Base-by-base conservation (phyloP, 331 rosid species). In the Saraca asoca region DNA sequence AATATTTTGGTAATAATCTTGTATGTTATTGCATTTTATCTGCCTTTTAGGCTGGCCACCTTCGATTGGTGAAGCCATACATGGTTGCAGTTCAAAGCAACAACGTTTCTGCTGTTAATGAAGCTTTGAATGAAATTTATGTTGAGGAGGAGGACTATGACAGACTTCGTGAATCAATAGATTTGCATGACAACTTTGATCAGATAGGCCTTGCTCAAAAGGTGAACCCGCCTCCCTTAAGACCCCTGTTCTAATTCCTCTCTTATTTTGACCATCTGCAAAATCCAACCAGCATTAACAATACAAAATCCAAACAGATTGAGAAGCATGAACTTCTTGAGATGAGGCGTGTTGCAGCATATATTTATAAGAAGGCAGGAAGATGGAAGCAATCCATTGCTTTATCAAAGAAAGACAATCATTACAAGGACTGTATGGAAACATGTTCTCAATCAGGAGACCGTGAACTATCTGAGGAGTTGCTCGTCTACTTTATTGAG, bases 81-180 rank as follows among this genome's bases (percentile, higher is more conserved):
- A 92, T 92, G 98, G 77, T 92, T 75, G 91, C 98, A 17, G 98
- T 92, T 73, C 98, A 92, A 85, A 92, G 98, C 83, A 92, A 83
- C 88, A 92, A 92, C 51, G 98, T 92, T 51, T 69, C 91, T 70
- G 98, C 98, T 73, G 91, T 92, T 68, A 92, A 92, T 62, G 98
- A 92, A 69, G 98, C 98, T 56, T 74, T 92, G 86, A 92, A 92
- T 77, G 98, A 80, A 69, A 92, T 92, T 49, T 92, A 89, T 14
- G 86, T 80, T 38, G 98, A 92, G 85, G 96, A 92, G 80, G 98
- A 92, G 74, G 98, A 92, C 80, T 92, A 87, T 71, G 98, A 89
- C 55, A 83, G 95, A 80, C 81, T 92, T 69, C 98, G 96, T 31
- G 98, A 92, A 82, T 92, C 98, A 38, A 92, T 76, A 82, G 98